Evolutionary conservation across 805 yeast species (phyloP).

Genomic region (Starmerella khaoyaiensis): DNA sequence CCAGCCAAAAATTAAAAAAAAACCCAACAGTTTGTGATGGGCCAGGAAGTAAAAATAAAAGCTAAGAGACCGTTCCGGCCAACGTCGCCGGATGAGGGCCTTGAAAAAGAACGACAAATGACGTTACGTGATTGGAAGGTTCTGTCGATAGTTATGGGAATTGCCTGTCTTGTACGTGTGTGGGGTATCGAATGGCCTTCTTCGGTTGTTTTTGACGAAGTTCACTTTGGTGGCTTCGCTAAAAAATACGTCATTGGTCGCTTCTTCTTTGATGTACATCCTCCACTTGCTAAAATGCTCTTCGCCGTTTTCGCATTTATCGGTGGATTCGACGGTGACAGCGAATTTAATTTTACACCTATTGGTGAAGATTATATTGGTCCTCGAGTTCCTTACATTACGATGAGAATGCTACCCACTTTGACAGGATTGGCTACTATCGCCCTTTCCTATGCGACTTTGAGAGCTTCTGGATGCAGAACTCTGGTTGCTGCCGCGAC

Average conservation of each 20-base stretch:
- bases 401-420: slow-evolving; percentile 47
- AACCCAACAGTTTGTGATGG: too few relatives aligned
- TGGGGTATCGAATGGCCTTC: slow-evolving; percentile 51
- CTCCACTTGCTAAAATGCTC: slow-evolving; percentile 53
- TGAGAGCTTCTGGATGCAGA: slow-evolving; percentile 45
- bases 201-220: slow-evolving; percentile 85
- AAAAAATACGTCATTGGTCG: slow-evolving; percentile 55
- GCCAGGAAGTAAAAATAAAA: too few relatives aligned
- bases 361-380: slow-evolving; percentile 37
- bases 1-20: too few relatives aligned
- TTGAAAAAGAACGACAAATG: slow-evolving; percentile 20
- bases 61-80: slow-evolving; percentile 21
- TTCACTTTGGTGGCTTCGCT: slow-evolving; percentile 94
- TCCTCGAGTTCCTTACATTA: slow-evolving; percentile 37
- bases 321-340: slow-evolving; percentile 41
- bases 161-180: slow-evolving; percentile 50
- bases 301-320: slow-evolving; percentile 42
- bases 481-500: slow-evolving; percentile 40
- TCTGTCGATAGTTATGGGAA: slow-evolving; percentile 32
- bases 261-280: slow-evolving; percentile 59
- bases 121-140: slow-evolving; percentile 18
- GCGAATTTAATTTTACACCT: slow-evolving; percentile 30
- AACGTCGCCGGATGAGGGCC: slow-evolving; percentile 21
- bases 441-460: slow-evolving; percentile 40
- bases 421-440: slow-evolving; percentile 42